These are phyloP conservation scores for Umbelopsis sp. DNA, from an alignment of 192 early-diverging fungal genomes.

Conservation along the genomic window DNA sequence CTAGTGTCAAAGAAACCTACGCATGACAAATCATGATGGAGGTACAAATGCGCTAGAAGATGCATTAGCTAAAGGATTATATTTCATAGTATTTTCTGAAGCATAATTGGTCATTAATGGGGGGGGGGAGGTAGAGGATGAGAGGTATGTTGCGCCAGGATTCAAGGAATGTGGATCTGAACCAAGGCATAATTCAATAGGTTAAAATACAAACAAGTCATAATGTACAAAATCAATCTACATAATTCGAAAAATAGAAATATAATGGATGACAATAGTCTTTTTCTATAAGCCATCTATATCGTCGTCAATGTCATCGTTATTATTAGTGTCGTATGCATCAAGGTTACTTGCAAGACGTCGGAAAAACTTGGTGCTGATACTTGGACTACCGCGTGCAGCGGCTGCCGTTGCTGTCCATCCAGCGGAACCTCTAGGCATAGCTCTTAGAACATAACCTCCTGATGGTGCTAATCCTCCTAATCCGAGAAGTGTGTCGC, in stretches of 20 bases:
- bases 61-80: too few relatives aligned
- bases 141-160: not conserved
- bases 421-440: conserved; percentile 5
- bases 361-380: conserved; percentile 40
- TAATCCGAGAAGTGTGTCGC: not conserved
- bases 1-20: too few relatives aligned
- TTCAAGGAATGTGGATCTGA: conserved; percentile 9
- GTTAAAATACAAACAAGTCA: not conserved
- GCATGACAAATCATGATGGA: too few relatives aligned
- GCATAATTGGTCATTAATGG: too few relatives aligned
- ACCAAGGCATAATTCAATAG: not conserved
- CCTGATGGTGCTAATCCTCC: not conserved
- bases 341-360: conserved; percentile 32
- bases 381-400: conserved; percentile 24
- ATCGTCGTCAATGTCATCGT: conserved; percentile 3
- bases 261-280: not conserved
- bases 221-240: conserved; percentile 5
- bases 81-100: too few relatives aligned
- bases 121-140: too few relatives aligned
- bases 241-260: not conserved
- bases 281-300: conserved; percentile 11
- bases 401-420: not conserved
- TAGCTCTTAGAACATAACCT: not conserved
- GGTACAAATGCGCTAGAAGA: too few relatives aligned
- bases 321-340: conserved; percentile 27